Base-by-base conservation (phyloP, 129 eudicot genomes). In the Heracleum sosnowskyi region DNA sequence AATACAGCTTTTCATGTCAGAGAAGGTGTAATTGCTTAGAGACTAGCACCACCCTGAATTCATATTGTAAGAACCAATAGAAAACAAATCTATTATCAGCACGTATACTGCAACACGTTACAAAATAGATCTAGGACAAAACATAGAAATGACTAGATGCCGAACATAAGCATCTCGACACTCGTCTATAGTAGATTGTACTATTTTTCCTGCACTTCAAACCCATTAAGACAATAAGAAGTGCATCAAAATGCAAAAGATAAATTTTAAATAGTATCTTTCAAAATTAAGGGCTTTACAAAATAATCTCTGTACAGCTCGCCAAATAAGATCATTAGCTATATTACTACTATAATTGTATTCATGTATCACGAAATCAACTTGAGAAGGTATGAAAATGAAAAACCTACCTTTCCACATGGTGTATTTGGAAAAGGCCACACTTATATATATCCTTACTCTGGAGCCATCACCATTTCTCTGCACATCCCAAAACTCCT, bases 401-500 rank as follows among this genome's bases (percentile, higher is more conserved):
- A 16, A 29, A 82, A 11, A 63, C 89, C 75, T 78, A 93, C 98
- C 98, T 89, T 86, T 93, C 88, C 88, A 91, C 90, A 93, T 89
- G 49, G 98, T 93, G 80, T 83, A 89, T 82, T 91, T 93, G 62
- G 96, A 88, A 82, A 93, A 93, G 76, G 91, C 90, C 55, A 93
- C 98, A 84, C 84, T 89, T 60, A 82, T 85, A 86, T 89, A 91
- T 68, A 91, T 88, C 82, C 85, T 87, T 82, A 93, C 81, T 37
- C 63, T 79, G 86, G 96, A 89, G 63, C 47, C 82, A 75, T 60
- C 75, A n/a, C 75, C 86, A 81, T 83, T 87, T 62, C 80, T 74
- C 77, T 81, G 85, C 46, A 93, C 97, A 86, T 91, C 96, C 98
- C 98, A 93, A 64, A 86, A 83, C 49, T 91, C 98, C 98, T 93